Evolutionary conservation across 306 rosid species (phyloP), one percentile per base, ranked within the genome.

Genomic region (Fragaria iinumae): DNA sequence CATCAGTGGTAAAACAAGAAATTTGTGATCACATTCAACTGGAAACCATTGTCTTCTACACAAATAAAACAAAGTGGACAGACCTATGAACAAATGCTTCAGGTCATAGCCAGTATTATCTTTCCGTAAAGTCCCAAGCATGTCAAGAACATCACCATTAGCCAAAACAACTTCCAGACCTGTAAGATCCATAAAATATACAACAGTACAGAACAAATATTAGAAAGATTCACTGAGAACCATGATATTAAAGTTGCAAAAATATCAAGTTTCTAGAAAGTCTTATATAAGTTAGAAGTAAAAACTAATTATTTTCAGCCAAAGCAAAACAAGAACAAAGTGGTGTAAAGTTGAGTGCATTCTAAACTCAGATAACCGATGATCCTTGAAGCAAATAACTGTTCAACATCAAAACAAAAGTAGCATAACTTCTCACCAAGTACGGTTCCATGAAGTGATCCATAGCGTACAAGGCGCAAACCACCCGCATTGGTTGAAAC

Each of bases 401-500:
- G 73, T 76, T 55, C 49, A 57, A 43, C 55, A 74, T 21, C 50
- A 27, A 52, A 82, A 55, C 60, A 29, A 41, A 64, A 11, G 6
- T 69, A 55, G 67, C 25, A 81, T 8, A 29, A 64, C 60, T 81
- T 68, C 90, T 82, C 78, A 94, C 98, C 98, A 80, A 94, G 96
- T 76, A 94, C 88, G 72, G 27, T 92, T 81, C 96, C 97, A 79
- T 94, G 98, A 83, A 94, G 97, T 56, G 98, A 92, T 86, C 98
- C 98, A 63, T 94, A 94, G 52, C 97, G 96, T 68, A 92, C 72
- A 69, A 94, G 96, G 77, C 96, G 93, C 89, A 94, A 86, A 84
- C 98, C 98, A 76, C 98, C 98, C 41, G 98, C 97, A 87, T 94
- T 94, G 52, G 97, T 94, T 76, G 98, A 92, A 83, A 94, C 86